Conservation (phyloP, 345 rosid species). For the Melaleuca alternifolia region DNA sequence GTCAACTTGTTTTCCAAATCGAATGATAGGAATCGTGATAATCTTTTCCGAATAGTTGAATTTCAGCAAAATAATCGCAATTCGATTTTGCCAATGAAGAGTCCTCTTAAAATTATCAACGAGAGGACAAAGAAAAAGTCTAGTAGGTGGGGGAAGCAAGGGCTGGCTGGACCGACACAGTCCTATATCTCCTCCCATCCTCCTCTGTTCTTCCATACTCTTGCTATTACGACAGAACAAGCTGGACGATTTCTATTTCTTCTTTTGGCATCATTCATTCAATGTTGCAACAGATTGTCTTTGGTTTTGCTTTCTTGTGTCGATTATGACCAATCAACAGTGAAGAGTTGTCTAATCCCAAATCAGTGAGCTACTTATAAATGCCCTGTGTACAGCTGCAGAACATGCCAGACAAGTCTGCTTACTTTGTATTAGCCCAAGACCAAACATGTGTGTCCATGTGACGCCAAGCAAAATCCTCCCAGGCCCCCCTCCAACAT, state of each 20-base stretch:
- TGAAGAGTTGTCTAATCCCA: background rate
- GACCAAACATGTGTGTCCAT: slow-evolving; percentile 7
- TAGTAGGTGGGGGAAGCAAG: background rate
- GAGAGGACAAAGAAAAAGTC: background rate
- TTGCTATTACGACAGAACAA: background rate
- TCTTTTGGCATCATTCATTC: background rate
- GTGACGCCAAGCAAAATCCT: background rate
- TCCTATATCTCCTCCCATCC: background rate
- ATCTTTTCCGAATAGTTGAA: background rate
- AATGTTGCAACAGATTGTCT: background rate
- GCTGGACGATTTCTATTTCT: background rate
- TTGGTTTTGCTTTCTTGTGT: background rate
- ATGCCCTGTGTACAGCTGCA: background rate
- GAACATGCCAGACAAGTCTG: background rate
- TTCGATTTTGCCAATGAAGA: background rate
- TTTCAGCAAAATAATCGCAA: background rate
- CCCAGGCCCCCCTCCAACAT: background rate
- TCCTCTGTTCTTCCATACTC: background rate
- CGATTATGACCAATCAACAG: background rate
- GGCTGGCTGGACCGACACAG: background rate
- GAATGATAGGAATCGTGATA: background rate
- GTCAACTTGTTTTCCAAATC: background rate
- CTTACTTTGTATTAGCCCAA: background rate
- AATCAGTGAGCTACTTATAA: background rate
- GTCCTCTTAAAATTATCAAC: background rate